A percentile compares a stretch with the other conserved stretches of the same genome.
phyloP scores from a whole-genome alignment of 495 filamentous ascomycete genomes.

The Tuber calosporum region DNA sequence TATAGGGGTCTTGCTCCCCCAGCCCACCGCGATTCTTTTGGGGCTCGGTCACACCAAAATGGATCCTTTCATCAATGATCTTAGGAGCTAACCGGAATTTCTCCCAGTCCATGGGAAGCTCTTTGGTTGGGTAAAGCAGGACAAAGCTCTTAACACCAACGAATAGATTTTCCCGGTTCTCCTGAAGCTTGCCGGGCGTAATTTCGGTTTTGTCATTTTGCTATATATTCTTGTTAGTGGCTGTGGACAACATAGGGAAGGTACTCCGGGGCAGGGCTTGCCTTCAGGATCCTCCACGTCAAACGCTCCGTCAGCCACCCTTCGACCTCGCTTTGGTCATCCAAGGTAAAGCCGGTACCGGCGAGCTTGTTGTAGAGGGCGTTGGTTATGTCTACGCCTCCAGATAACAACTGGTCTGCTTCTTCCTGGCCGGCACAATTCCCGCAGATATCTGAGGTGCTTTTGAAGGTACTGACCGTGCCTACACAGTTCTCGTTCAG shows the following conservation, averaged over 20 bases:
- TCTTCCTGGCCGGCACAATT: conserved; percentile 13
- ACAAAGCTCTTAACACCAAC: not conserved
- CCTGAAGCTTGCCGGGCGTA: not conserved
- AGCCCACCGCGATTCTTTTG: not conserved
- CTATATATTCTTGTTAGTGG: not conserved
- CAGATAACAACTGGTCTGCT: conserved; percentile 7
- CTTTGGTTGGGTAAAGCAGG: not conserved
- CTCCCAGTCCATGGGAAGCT: not conserved
- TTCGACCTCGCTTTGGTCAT: not conserved
- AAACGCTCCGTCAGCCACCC: conserved; percentile 1
- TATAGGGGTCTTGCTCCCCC: not conserved
- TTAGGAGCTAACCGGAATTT: not conserved
- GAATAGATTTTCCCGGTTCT: not conserved
- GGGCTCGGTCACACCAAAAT: not conserved
- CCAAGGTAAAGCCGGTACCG: not conserved
- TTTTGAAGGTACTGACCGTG: conserved; percentile 12
- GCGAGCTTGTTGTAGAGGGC: not conserved
- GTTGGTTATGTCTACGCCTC: conserved; percentile 16
- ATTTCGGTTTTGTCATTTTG: not conserved
- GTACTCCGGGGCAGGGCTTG: not conserved
- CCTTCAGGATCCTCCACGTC: conserved; percentile 12
- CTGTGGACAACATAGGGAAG: not conserved
- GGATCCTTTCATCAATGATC: not conserved
- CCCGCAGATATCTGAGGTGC: conserved; percentile 6
- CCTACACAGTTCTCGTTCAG: conserved; percentile 7